Conservation (phyloP, 2,329 filamentous ascomycete species). For the Exophiala viscosa region DNA sequence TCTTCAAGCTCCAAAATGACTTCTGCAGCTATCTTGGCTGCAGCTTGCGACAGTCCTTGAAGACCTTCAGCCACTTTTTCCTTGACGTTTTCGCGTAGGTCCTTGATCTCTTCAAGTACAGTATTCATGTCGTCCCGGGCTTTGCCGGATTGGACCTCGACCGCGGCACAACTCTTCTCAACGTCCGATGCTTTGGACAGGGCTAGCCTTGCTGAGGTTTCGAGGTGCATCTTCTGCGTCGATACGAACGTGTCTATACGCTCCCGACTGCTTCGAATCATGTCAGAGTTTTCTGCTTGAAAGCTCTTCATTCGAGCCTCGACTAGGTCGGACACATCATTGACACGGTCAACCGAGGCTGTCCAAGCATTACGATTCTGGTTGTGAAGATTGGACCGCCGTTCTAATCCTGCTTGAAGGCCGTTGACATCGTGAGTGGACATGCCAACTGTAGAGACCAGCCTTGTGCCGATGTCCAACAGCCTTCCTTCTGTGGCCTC, state of each 20-base stretch:
- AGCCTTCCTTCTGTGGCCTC: constrained; percentile 78
- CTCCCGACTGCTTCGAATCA: constrained; percentile 64
- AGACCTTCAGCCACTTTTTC: constrained; percentile 78
- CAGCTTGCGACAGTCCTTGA: constrained; percentile 74
- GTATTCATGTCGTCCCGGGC: constrained; percentile 83
- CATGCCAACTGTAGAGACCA: constrained; percentile 72
- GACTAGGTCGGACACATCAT: constrained; percentile 70
- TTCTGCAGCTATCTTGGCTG: constrained; percentile 83
- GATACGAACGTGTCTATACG: constrained; percentile 75
- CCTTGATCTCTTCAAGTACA: constrained; percentile 88
- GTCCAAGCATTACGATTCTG: constrained; percentile 77
- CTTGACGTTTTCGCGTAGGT: constrained; percentile 85
- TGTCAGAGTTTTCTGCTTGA: constrained; percentile 65
- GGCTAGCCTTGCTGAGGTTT: constrained; percentile 66
- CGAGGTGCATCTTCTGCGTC: constrained; percentile 68
- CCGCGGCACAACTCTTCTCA: constrained; percentile 62
- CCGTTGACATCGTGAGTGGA: constrained; percentile 78
- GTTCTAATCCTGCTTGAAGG: constrained; percentile 78
- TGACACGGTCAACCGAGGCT: constrained; percentile 69
- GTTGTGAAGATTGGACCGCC: constrained; percentile 77
- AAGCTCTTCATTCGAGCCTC: constrained; percentile 72
- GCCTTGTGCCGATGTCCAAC: constrained; percentile 65
- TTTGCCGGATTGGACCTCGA: constrained; percentile 48
- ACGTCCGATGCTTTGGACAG: constrained; percentile 67
- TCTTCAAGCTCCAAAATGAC: constrained; percentile 78